Base-by-base conservation (phyloP, 2,329 filamentous ascomycete genomes). In the Penicillium concentricum region DNA sequence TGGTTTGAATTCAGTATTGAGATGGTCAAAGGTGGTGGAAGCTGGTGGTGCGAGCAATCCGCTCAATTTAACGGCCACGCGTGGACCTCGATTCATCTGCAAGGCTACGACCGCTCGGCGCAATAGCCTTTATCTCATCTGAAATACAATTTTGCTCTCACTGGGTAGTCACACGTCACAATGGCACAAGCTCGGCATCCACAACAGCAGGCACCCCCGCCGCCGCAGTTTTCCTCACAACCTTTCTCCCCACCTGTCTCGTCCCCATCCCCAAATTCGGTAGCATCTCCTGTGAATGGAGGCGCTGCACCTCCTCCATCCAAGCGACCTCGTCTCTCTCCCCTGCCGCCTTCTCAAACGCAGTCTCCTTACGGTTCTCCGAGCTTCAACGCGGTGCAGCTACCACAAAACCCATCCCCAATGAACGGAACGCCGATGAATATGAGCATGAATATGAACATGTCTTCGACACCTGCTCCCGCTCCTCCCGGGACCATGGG, bases 321-420 rank as follows among this genome's bases (percentile, higher is more conserved):
- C 57, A 93, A 94, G 78, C 84, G 89, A 71, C 87, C 83, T 71
- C 87, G 85, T 55, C 77, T 90, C 46, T 90, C 88, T 26, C 87
- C 88, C 50, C 87, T 86, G 56, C 83, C 87, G 34, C 76, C 81
- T n/a, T 87, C 88, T 50, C 81, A 73, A 46, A 61, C 71, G 22
- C 86, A 76, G 44, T 74, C 74, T 28, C 86, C 87, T 63, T 87
- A 87, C 56, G 81, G 78, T 49, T 89, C 86, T 34, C 84, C 85
- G 0, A 86, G 86, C 68, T 78, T 76, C 63, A 67, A 70, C 38
- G 80, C 61, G 73, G 77, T 64, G 80, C 84, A 60, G 75, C 81
- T 64, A 37, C 76, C 74, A 26, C 71, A 69, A 52, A 68, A 61
- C 50, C 69, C 72, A 49, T 56, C 69, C 13, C 60, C 69, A 5